Base-by-base conservation (phyloP, 1,284 basidiomycete genomes). In the Moniliella sp. region DNA sequence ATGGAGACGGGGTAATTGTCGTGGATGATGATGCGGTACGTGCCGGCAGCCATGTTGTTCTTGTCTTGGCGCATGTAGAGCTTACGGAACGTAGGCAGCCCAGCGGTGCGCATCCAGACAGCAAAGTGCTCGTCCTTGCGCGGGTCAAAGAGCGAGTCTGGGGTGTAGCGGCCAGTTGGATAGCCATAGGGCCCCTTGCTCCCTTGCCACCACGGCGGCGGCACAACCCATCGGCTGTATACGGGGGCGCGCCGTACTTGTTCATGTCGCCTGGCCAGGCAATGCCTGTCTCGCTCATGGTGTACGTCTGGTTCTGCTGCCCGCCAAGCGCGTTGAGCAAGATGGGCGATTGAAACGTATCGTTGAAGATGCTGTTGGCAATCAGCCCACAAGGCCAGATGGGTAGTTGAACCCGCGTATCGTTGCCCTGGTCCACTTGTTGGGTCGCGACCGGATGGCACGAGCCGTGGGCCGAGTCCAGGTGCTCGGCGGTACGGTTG, bases 101-200 rank as follows among this genome's bases (percentile, higher is more conserved):
- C 88, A 1, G 91, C 82, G 1, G 83, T 88, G 39, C 88, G 74
- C 91, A 99, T 99, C 91, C 91, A 99, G 48, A 94, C 86, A 64
- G 93, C 84, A 67, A 99, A 94, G 57, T 84, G 86, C 62, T 97
- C 81, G 58, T 97, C 74, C 1, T 62, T 53, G 32, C 66, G 65
- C 18, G 94, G 67, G 54, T 93, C 67, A 8, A 82, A 86, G 19
- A 78, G 72, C n/a, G 64, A 63, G 3, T 65, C 61, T 3, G 72
- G 73, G 4, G 28, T 27, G 23, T 27, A 25, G 12, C 16, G n/a
- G 12, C 11, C 4, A 4, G 12, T 10, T 30, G n/a, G 4, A 9
- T 15, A 21, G 15, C 46, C 45, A 23, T 37, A 53, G n/a, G 35
- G 27, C 26, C 40, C 40, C 11, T 31, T 29, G 9, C 41, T 34